Evolutionary conservation across 225 moss, liverwort and hornwort genomes (phyloP), one percentile per base, ranked within the genome.

Genomic region (Physcomitrellopsis africana): DNA sequence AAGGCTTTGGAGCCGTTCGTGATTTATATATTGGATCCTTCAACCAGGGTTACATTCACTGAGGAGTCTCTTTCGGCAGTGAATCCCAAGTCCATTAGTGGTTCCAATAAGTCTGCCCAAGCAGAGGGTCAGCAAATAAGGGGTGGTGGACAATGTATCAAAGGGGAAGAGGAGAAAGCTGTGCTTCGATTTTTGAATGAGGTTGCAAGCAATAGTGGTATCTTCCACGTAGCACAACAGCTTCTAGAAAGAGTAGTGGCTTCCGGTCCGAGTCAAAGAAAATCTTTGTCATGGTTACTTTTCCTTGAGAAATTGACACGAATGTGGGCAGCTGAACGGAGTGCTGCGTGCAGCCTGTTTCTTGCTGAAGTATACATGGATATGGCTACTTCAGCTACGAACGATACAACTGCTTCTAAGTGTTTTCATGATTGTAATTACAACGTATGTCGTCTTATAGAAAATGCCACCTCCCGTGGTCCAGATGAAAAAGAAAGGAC

Each of bases 281-380:
- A 91, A 52, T 86, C 92, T 47, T 69, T 89, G 57, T 86, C 92
- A 44, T 89, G 91, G 75, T 73, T 97, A 54, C 81, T 97, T 69
- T 76, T 86, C 67, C 96, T 97, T 61, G 96, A 97, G 69, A 91
- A 81, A 46, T 66, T 91, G 77, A 92, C 81, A 13, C 85, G 94
- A 78, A 89, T 87, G 76, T 88, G 92, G 91, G 88, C 87, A 85
- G 79, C 80, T 68, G 87, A 86, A 60, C 83, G 94, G 78, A 97
- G 90, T 70, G 78, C 77, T 66, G 79, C 56, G 42, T 97, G 94
- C 81, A 92, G 91, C 78, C 45, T 97, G 76, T 97, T 94, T 84
- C 94, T 97, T 81, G 92, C 92, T 47, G 96, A 97, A 76, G 84
- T 93, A 60, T 97, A 92, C 55, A 86, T 94, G 86, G 96, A 97